A percentile compares a stretch with the other conserved stretches of the same genome.
Conservation (phyloP, 2,329 filamentous ascomycete species). For the Cercospora citrullina region DNA sequence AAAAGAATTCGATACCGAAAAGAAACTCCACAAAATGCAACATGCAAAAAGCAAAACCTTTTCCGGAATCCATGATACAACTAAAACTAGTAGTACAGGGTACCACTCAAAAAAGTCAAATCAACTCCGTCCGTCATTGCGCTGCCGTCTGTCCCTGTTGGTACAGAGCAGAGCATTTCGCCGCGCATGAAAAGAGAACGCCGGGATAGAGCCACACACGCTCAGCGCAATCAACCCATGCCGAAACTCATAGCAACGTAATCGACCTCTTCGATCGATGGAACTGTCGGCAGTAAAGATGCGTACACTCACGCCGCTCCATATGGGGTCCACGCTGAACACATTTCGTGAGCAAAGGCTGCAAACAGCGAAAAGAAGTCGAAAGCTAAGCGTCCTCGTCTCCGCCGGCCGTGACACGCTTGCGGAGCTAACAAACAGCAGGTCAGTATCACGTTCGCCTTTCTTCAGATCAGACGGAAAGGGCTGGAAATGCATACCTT, state of each 20-base stretch:
- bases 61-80: not conserved
- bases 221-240: not conserved
- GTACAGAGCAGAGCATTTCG: not conserved
- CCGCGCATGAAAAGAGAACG: not conserved
- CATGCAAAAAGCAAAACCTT: not conserved
- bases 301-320: not conserved
- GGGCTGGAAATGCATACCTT: slow-evolving; percentile 26
- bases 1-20: not conserved
- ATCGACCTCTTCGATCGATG: slow-evolving; percentile 1
- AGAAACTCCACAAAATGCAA: not conserved
- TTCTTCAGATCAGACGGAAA: not conserved
- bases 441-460: not conserved
- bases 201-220: not conserved
- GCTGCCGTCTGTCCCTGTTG: too few relatives aligned
- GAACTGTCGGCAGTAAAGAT: slow-evolving; percentile 8
- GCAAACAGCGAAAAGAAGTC: slow-evolving; percentile 6
- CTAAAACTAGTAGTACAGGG: not conserved
- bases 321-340: slow-evolving; percentile 4
- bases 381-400: slow-evolving; percentile 13
- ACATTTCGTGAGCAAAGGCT: slow-evolving; percentile 5
- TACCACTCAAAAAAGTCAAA: not conserved
- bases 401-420: slow-evolving; percentile 18
- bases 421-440: slow-evolving; percentile 20
- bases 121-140: not conserved
- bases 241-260: not conserved